Evolutionary conservation across 2,329 filamentous ascomycete genomes (phyloP), one percentile per base, ranked within the genome.

Genomic region (Sporothrix phasma): DNA sequence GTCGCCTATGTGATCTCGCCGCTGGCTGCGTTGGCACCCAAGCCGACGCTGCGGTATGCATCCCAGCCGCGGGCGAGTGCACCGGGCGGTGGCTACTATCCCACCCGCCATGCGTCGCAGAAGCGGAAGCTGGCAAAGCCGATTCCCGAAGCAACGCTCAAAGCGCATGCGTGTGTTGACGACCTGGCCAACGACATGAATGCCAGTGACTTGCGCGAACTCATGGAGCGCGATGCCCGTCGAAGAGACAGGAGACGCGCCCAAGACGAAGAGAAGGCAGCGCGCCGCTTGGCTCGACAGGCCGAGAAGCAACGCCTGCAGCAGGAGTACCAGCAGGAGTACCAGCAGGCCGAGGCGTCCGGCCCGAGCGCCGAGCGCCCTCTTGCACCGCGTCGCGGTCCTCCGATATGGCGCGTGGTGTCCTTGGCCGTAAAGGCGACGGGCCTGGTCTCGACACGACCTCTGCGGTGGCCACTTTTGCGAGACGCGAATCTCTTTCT

Each of bases 181-280:
- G 77, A 89, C 74, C 76, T 97, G 51, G 94, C 92, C 24, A 89
- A 97, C 72, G 88, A 90, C 65, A 80, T 99, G 63, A 90, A 91
- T 75, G 89, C 94, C 3, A 85, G 88, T 61, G 92, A 91, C 69
- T 74, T 99, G 45, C 84, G 93, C 65, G 89, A 96, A 72, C 80
- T 97, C 34, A 88, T 99, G 84, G 94, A 99, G 70, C 81, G 94
- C 66, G 94, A 99, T 71, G 82, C 87, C 68, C 84, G 92, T 70
- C 84, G 94, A 64, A 85, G 83, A 68, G 90, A 96, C 69, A 85
- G 86, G 72, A 92, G 89, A 75, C 84, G 82, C 62, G 79, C 83
- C 64, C 81, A 81, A 43, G 88, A 93, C 24, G 84, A 86, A 67
- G 85, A 90, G 67, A 84, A 82, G 67, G 76, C 87, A 26, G 85